These are phyloP conservation scores for Aspergillus sparsus DNA, from an alignment of 495 filamentous ascomycete species.

Conservation along the genomic window DNA sequence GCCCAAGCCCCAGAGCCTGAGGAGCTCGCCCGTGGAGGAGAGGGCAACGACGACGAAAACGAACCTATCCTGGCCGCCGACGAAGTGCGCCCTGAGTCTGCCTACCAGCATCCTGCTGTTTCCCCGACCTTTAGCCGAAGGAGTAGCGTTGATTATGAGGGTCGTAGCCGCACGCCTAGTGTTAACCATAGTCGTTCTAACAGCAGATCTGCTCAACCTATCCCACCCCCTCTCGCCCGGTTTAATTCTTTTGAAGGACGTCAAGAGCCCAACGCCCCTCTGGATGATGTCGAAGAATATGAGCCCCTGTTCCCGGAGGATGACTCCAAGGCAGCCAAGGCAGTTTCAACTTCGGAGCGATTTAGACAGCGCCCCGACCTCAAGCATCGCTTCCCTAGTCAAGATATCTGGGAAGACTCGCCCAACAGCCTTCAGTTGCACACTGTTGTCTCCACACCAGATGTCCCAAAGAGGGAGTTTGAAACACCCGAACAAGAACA, in stretches of 20 bases:
- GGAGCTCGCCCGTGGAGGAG: constrained; percentile 37
- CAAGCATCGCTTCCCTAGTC: constrained; percentile 83
- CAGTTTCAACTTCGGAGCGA: constrained; percentile 58
- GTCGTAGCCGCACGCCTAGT: constrained; percentile 54
- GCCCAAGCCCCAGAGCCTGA: constrained; percentile 40
- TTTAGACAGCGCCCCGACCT: constrained; percentile 63
- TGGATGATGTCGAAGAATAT: constrained; percentile 92
- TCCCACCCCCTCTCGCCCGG: constrained; percentile 46
- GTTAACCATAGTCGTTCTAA: constrained; percentile 65
- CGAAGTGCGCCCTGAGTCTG: constrained; percentile 77
- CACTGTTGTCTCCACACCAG: constrained; percentile 82
- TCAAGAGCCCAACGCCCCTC: constrained; percentile 62
- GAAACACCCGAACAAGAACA: constrained; percentile 61
- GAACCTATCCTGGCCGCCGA: constrained; percentile 91
- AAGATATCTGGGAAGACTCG: constrained; percentile 96
- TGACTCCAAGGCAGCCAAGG: constrained; percentile 58
- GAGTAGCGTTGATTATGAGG: constrained; percentile 58
- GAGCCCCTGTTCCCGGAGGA: constrained; percentile 94
- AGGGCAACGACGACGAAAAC: constrained; percentile 50
- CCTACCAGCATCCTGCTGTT: constrained; percentile 71
- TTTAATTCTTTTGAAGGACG: constrained; percentile 54
- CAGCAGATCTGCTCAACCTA: constrained; percentile 66
- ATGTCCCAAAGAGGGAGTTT: constrained; percentile 49
- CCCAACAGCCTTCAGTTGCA: constrained; percentile 82
- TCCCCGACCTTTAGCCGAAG: constrained; percentile 64